Base-by-base conservation (phyloP, 495 filamentous ascomycete genomes). In the Patellaria atrata region DNA sequence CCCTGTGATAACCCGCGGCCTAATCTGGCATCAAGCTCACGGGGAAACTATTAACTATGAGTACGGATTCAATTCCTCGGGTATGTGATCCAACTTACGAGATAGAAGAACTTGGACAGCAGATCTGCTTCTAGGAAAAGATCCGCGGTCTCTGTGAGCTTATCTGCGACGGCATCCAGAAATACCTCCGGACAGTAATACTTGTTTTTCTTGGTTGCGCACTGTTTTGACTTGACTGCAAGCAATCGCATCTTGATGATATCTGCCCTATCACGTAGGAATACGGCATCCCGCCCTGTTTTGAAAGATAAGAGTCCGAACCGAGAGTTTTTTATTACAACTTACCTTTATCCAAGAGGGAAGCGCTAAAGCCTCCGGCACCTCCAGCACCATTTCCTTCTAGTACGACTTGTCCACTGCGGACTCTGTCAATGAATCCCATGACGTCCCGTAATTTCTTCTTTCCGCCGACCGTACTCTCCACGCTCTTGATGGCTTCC, bases 81-180 rank as follows among this genome's bases (percentile, higher is more conserved):
- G 3, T 39, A 26, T 23, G 19, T 6, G 7, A n/a, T 12, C 2
- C 1, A n/a, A 43, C 55, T 45, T 47, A 59, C 56, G 51, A 87
- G 77, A 53, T 91, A 86, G 61, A 94, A 94, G 49, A 96, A 99
- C 52, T 96, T 92, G 3, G 81, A 83, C 25, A 99, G 68, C 17
- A 99, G 69, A 61, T 99, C 89, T 22, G 94, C 91, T 46, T 99
- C 94, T 7, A 99, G 71, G 67, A 99, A 99, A 0, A 99, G 71
- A 7, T 96, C 91, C 8, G 89, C 87, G 0, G 87, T 96, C 3
- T 81, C 75, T 11, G 85, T 85, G 36, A 99, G 75, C 59, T 96
- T 94, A 49, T 91, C 81, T 19, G 89, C 84, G 8, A 94, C 89
- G 7, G 91, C 82, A 52, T 99, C 89, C 18, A 99, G 73, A 65